phyloP scores from a whole-genome alignment of 2,329 filamentous ascomycete species.

The Cordyceps cicadae region DNA sequence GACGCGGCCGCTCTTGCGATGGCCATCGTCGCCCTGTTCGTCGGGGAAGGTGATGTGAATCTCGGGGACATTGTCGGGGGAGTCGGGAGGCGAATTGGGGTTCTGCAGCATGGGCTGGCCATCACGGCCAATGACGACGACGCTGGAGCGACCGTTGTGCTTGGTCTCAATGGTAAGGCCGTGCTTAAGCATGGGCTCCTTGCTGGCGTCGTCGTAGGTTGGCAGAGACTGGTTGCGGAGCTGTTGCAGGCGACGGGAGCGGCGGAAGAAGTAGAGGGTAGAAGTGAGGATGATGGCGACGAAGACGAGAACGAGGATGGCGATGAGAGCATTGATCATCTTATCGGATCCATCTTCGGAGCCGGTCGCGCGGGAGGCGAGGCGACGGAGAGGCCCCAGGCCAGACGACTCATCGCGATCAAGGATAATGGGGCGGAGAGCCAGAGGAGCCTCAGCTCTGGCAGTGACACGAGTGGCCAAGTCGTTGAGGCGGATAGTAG shows the following conservation, averaged over 20 bases:
- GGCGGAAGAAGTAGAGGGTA: constrained; percentile 64
- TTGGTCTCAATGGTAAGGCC: constrained; percentile 52
- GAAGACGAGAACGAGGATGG: constrained; percentile 69
- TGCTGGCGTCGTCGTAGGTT: constrained; percentile 55
- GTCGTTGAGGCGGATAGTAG: neutral
- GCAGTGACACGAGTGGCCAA: neutral
- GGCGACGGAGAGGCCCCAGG: constrained; percentile 10
- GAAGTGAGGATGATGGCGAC: constrained; percentile 60
- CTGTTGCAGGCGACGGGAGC: constrained; percentile 43
- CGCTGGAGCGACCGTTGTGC: constrained; percentile 52
- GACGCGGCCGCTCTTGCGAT: constrained; percentile 74
- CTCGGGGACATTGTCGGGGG: constrained; percentile 78
- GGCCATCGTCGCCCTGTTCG: constrained; percentile 81
- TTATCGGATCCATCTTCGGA: constrained; percentile 43
- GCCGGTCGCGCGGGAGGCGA: constrained; percentile 17
- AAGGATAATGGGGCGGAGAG: constrained; percentile 4
- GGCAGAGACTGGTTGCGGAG: constrained; percentile 51
- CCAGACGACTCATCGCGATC: constrained; percentile 8
- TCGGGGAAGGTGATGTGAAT: constrained; percentile 98
- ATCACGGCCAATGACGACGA: constrained; percentile 74
- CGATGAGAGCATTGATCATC: constrained; percentile 70
- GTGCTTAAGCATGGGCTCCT: constrained; percentile 40
- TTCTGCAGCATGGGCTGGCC: constrained; percentile 66
- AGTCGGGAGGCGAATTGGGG: constrained; percentile 65
- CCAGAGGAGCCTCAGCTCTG: neutral